Conservation (phyloP, 495 filamentous ascomycete genomes). For the Aspergillus bridgeri region DNA sequence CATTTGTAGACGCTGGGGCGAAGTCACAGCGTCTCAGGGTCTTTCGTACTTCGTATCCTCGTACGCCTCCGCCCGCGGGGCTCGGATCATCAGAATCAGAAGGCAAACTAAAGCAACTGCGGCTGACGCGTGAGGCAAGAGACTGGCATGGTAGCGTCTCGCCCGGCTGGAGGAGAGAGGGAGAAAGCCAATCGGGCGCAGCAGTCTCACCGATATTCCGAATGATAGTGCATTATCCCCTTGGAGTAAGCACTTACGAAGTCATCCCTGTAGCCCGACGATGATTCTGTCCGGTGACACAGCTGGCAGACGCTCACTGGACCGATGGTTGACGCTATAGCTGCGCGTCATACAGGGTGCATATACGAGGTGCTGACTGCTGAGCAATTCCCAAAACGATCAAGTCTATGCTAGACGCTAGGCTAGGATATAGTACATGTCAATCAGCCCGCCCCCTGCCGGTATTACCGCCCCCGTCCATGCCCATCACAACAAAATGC, state of each 20-base stretch:
- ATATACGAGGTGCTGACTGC: not conserved
- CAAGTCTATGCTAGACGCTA: not conserved
- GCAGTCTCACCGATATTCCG: not conserved
- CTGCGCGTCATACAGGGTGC: not conserved
- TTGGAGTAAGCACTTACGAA: too few relatives aligned
- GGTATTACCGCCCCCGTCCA: too few relatives aligned
- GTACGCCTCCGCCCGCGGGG: too few relatives aligned
- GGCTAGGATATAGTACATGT: not conserved
- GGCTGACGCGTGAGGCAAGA: not conserved
- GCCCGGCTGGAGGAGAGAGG: not conserved
- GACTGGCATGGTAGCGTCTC: not conserved
- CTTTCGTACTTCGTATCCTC: too few relatives aligned
- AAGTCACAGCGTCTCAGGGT: too few relatives aligned
- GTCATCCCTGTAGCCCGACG: too few relatives aligned
- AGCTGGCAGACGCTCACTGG: not conserved
- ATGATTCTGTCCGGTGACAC: not conserved
- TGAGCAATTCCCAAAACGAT: not conserved
- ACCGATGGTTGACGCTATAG: not conserved
- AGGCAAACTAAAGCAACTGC: not conserved
- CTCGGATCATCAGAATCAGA: not conserved
- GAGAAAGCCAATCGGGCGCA: not conserved
- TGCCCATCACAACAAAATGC: not conserved
- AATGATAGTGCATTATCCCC: too few relatives aligned
- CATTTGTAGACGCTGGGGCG: too few relatives aligned
- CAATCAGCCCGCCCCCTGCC: not conserved